phyloP scores from a whole-genome alignment of 2,329 filamentous ascomycete species.

The Nigrograna mackinnonii region DNA sequence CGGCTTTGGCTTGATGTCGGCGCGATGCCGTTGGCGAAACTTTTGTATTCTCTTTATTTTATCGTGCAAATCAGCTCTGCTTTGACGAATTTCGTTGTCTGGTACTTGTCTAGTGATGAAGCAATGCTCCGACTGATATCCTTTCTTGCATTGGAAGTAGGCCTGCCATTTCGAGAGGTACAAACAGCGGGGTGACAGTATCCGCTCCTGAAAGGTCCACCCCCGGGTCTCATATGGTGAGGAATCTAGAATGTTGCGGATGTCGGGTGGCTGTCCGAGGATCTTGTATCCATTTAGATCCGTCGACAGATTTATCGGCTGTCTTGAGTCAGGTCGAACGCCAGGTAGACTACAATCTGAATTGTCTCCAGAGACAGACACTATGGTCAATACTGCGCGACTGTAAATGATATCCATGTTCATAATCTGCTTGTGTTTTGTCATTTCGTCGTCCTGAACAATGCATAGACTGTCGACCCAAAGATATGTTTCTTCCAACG shows the following conservation, averaged over 20 bases:
- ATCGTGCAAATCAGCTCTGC: too few species aligned
- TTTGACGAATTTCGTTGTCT: too few species aligned
- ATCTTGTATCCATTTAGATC: background rate
- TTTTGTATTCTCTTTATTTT: too few species aligned
- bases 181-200: background rate
- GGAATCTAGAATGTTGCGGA: background rate
- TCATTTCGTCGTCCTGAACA: slow-evolving; percentile 1
- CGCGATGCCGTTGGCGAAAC: too few species aligned
- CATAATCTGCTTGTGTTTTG: slow-evolving; percentile 1
- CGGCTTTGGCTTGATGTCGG: too few species aligned
- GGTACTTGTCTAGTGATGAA: too few species aligned
- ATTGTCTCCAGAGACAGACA: background rate
- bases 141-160: background rate
- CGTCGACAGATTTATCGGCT: background rate
- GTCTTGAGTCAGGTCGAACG: background rate
- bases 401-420: slow-evolving; percentile 3
- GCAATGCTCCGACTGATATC: background rate
- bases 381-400: slow-evolving; percentile 1
- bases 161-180: background rate
- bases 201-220: slow-evolving; percentile 2
- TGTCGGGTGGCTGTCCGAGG: background rate
- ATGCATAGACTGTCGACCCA: slow-evolving; percentile 4
- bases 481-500: background rate
- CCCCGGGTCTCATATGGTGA: background rate
- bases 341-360: background rate